Base-by-base conservation (phyloP, 176 grass and related monocot species). In the Luzula sylvatica region DNA sequence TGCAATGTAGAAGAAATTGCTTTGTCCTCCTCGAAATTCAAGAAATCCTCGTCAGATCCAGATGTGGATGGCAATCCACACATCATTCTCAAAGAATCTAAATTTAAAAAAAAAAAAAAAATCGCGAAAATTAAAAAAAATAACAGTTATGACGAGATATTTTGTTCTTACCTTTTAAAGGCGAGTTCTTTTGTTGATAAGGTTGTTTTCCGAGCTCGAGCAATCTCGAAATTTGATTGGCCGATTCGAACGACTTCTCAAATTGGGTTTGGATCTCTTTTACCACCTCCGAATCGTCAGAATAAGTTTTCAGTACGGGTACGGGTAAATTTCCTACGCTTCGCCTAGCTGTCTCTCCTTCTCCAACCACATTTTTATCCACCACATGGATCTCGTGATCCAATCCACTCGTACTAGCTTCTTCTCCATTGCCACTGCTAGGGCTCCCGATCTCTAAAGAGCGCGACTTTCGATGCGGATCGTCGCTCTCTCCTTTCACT, bases 121-220 rank as follows among this genome's bases (percentile, higher is more conserved):
- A 47, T 46, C 23, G 46, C 29, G 20, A 13, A 29, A 47, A 29
- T 5, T 63, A 23, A 49, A 28, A 26, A 11, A 5, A 64, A 48
- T 48, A 63, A 28, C 58, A 47, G 46, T 44, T 48, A 48, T 25
- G 16, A 22, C 23, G 47, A 49, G 29, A 42, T 20, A 3, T 23
- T 19, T 9, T 7, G 5, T 35, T 67, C 39, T 0, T 23, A 96
- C 90, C 90, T 96, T 82, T 89, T 23, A 84, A 81, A 23, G 73
- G 73, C 56, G 92, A 83, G 77, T 25, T 71, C 59, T 87, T 98
- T 54, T 82, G 86, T 18, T 80, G 78, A 57, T 98, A 98, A 52
- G 78, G 86, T 66, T 77, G 80, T 61, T 98, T 98, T 17, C 93
- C 93, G 0, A 98, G 85, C 72, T 98, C 93, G 32, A 98, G 93